A percentile compares a stretch with the other conserved stretches of the same genome.
Conservation (phyloP, 164 flowering plant species). For the Sedum album region DNA sequence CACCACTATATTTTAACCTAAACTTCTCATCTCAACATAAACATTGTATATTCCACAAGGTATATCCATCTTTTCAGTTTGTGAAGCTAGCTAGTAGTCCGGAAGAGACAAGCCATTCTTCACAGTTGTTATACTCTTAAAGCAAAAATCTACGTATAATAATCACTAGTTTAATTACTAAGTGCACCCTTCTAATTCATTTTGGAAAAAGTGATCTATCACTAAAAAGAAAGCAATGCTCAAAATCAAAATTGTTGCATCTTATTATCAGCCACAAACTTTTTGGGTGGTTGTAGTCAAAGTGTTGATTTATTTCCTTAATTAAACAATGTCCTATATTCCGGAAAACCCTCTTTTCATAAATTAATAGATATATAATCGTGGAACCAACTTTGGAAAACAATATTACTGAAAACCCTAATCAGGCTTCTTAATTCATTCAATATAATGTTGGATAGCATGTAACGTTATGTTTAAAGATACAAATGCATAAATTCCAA, state of each 20-base stretch:
- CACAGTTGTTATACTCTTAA: neutral
- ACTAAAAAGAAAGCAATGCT: neutral
- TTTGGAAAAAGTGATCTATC: neutral
- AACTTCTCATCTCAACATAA: neutral
- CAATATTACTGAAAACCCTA: neutral
- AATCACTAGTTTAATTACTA: neutral
- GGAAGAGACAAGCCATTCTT: neutral
- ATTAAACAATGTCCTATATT: neutral
- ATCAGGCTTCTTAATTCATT: neutral
- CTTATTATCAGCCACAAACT: neutral
- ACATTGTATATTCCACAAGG: neutral
- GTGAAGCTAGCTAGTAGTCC: neutral
- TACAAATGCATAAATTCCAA: neutral
- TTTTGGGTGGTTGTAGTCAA: neutral
- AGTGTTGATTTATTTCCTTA: neutral
- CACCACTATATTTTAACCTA: neutral
- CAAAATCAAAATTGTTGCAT: neutral
- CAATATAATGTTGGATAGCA: neutral
- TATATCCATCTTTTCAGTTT: neutral
- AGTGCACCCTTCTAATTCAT: slow-evolving; percentile 1
- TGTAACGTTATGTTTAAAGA: neutral
- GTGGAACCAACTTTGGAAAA: neutral
- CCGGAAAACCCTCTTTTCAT: neutral
- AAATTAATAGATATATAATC: neutral
- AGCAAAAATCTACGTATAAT: neutral